Percentiles rank a stretch among this genome's conserved stretches.
Conservation (phyloP, 176 grass and related monocot species). For the Eremochloa ophiuroides region DNA sequence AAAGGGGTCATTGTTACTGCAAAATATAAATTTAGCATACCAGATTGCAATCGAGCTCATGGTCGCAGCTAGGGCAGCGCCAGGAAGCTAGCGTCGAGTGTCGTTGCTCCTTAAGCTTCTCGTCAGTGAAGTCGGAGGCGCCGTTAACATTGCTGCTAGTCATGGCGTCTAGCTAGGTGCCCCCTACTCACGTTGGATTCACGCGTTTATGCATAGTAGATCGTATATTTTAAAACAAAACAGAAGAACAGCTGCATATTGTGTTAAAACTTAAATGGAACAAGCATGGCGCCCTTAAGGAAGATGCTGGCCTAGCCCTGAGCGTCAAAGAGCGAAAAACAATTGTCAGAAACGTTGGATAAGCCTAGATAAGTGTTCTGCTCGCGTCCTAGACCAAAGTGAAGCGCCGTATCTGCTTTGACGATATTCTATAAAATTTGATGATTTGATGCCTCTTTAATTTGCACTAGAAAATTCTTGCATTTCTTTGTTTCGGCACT, state of each 20-base stretch:
- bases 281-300: neutral
- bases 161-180: neutral
- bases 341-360: neutral
- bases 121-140: conserved; percentile 21
- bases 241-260: neutral
- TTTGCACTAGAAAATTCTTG: neutral
- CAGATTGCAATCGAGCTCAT: conserved; percentile 47
- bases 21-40: conserved; percentile 21
- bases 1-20: neutral
- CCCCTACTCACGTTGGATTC: conserved; percentile 26
- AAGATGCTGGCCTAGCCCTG: neutral
- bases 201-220: neutral
- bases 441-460: too few species aligned
- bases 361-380: neutral
- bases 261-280: neutral
- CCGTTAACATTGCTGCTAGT: neutral
- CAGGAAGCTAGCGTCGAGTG: conserved; percentile 17
- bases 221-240: neutral
- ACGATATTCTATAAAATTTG: neutral
- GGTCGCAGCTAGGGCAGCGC: conserved; percentile 58
- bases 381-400: too few species aligned
- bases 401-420: neutral
- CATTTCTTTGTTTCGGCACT: neutral
- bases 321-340: neutral
- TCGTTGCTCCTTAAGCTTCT: conserved; percentile 43